Evolutionary conservation across 1,139 yeast species (phyloP).

Genomic region (Geotrichum carabidarum): DNA sequence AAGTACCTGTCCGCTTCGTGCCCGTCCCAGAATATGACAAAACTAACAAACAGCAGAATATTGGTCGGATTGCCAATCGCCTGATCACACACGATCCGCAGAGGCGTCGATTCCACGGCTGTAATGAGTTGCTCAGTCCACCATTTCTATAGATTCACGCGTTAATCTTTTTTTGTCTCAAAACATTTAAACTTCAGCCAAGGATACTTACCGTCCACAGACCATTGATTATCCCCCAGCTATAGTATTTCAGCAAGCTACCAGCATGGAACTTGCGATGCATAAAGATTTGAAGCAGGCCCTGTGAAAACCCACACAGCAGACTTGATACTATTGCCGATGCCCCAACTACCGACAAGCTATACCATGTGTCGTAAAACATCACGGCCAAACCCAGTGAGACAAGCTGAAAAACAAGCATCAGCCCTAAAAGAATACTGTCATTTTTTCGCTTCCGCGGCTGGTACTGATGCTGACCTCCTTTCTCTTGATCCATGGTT

Average conservation of each 20-base stretch:
- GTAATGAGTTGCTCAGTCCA: conserved; percentile 36
- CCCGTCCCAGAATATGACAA: conserved; percentile 39
- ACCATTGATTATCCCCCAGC: conserved; percentile 39
- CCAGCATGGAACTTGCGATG: conserved; percentile 23
- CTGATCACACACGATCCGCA: conserved; percentile 35
- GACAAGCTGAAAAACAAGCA: conserved; percentile 6
- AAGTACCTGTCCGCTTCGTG: conserved; percentile 33
- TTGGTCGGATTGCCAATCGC: conserved; percentile 37
- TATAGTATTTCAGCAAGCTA: conserved; percentile 34
- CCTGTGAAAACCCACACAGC: conserved; percentile 37
- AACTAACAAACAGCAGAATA: conserved; percentile 33
- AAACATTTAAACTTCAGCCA: background rate
- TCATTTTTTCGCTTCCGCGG: background rate
- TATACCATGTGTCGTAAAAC: conserved; percentile 27
- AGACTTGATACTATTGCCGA: conserved; percentile 34
- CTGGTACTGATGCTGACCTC: background rate
- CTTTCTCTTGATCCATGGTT: background rate
- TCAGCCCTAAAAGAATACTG: conserved; percentile 2
- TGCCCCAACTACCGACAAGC: conserved; percentile 31
- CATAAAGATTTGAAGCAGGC: conserved; percentile 32
- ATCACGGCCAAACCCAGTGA: conserved; percentile 2
- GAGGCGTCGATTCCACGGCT: conserved; percentile 21
- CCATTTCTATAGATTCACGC: conserved; percentile 26
- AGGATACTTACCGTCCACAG: conserved; percentile 33
- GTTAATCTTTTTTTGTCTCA: background rate